Evolutionary conservation across 306 rosid genomes (phyloP).

Genomic region (Abrus precatorius): DNA sequence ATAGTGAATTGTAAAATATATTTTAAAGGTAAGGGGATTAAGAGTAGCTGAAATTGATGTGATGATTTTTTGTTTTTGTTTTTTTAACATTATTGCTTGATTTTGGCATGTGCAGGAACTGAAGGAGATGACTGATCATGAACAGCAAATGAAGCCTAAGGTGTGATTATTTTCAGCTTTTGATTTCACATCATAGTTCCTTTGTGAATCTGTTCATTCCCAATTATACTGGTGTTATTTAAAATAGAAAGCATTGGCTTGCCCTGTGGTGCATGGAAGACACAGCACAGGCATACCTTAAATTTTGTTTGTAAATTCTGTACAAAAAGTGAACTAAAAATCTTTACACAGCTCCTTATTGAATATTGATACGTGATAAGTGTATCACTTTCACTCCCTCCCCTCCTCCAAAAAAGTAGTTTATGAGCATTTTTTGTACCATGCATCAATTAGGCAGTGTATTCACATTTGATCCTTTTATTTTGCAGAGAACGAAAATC

Average conservation of each 20-base stretch:
- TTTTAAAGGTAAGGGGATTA: constrained; percentile 3
- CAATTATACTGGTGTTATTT: constrained; percentile 23
- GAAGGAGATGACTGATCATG: constrained; percentile 84
- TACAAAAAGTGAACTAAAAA: constrained; percentile 37
- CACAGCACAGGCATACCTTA: constrained; percentile 10
- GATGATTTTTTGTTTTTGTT: constrained; percentile 33
- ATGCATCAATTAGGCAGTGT: constrained; percentile 30
- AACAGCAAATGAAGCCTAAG: constrained; percentile 93
- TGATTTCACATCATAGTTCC: constrained; percentile 25
- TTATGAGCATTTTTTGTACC: constrained; percentile 21
- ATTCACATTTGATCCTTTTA: constrained; percentile 43
- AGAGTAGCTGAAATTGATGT: constrained; percentile 37
- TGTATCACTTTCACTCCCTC: not conserved
- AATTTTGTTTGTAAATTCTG: not conserved
- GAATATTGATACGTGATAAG: not conserved
- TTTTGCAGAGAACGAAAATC: constrained; percentile 87
- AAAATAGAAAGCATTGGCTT: constrained; percentile 17
- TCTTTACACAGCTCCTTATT: constrained; percentile 9
- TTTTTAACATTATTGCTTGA: constrained; percentile 38
- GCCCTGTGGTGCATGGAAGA: not conserved
- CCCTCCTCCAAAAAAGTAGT: not conserved
- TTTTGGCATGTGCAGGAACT: constrained; percentile 73
- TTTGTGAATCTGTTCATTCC: constrained; percentile 20
- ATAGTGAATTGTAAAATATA: constrained; percentile 14
- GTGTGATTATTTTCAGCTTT: constrained; percentile 57